These are phyloP conservation scores for Kwoniella newhampshirensis DNA, from an alignment of 768 basidiomycete genomes.

Conservation along the genomic window DNA sequence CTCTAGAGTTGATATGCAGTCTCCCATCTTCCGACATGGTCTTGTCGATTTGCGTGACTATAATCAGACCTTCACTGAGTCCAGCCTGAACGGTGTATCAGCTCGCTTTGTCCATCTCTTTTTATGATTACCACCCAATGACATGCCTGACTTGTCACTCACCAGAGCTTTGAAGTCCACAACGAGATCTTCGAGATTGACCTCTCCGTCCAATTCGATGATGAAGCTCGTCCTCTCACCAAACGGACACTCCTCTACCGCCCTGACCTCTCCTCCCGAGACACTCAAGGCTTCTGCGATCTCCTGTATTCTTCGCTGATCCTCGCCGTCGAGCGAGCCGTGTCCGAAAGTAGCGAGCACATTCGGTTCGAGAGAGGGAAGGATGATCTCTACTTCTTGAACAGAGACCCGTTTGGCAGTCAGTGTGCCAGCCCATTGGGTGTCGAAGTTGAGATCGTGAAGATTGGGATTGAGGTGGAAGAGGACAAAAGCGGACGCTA, in stretches of 20 bases:
- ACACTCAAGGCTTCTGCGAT: conserved; percentile 4
- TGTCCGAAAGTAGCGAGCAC: not conserved
- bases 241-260: conserved; percentile 10
- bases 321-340: too few species aligned
- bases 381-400: conserved; percentile 18
- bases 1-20: conserved; percentile 24
- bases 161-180: conserved; percentile 24
- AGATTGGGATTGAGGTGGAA: conserved; percentile 27
- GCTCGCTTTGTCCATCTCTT: not conserved
- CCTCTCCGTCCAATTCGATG: conserved; percentile 9
- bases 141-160: conserved; percentile 2
- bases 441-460: conserved; percentile 14
- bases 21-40: conserved; percentile 1
- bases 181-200: conserved; percentile 13
- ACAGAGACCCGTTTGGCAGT: conserved; percentile 5
- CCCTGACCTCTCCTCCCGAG: conserved; percentile 2
- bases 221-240: conserved; percentile 12
- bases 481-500: conserved; percentile 26
- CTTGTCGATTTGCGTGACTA: not conserved
- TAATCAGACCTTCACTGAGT: not conserved
- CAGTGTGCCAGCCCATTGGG: conserved; percentile 24
- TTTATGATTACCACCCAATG: not conserved
- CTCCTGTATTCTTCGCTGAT: not conserved
- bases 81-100: not conserved
- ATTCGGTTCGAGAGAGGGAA: conserved; percentile 14